phyloP scores from a whole-genome alignment of 805 yeast genomes.

The Cyberlindnera xishuangbannaensis region DNA sequence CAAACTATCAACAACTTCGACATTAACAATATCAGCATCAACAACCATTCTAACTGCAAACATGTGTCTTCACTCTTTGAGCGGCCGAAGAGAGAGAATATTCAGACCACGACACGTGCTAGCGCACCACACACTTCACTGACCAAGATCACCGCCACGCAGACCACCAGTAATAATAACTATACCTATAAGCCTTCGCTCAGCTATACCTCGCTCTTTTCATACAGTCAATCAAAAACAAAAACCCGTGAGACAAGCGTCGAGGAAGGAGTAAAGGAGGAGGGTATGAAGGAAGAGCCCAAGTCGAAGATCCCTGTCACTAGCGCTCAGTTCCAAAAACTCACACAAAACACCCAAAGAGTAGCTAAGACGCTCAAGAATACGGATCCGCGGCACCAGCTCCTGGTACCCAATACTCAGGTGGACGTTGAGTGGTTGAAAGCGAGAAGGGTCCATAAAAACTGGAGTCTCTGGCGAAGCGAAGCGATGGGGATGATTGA shows the following conservation, averaged over 20 bases:
- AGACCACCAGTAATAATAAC: slow-evolving; percentile 2
- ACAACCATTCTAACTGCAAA: neutral
- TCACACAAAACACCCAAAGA: too few species aligned
- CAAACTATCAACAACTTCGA: neutral
- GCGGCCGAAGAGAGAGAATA: too few species aligned
- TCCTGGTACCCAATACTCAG: too few species aligned
- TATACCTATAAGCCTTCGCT: slow-evolving; percentile 1
- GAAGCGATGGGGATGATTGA: slow-evolving; percentile 11
- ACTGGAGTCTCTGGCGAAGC: slow-evolving; percentile 9
- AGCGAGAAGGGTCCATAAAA: neutral
- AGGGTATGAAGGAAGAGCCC: neutral
- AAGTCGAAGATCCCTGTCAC: too few species aligned
- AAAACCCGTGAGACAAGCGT: slow-evolving; percentile 6
- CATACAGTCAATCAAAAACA: slow-evolving; percentile 1
- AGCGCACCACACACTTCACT: too few species aligned
- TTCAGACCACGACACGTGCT: too few species aligned
- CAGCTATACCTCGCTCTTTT: slow-evolving; percentile 8
- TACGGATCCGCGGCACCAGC: too few species aligned
- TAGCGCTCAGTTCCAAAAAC: too few species aligned
- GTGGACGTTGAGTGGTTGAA: too few species aligned
- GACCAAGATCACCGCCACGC: neutral
- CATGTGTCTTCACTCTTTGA: too few species aligned
- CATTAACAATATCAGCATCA: neutral
- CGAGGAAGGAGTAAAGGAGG: neutral
- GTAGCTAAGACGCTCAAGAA: too few species aligned